Evolutionary conservation across 306 rosid genomes (phyloP).

Genomic region (Vigna reflexopilosa): DNA sequence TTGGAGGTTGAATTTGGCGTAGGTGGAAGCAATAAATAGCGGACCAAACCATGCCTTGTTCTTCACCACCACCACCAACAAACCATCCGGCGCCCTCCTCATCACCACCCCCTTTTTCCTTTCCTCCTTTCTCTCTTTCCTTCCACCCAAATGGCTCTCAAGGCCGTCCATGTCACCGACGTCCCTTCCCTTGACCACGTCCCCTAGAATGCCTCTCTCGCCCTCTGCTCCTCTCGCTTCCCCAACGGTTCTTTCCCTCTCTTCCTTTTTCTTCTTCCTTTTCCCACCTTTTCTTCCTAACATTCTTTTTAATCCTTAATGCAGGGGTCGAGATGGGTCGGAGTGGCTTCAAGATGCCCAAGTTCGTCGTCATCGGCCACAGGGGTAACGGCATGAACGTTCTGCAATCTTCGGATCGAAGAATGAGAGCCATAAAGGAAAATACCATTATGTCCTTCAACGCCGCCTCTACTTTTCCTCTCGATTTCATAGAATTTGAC

Average conservation of each 20-base stretch:
- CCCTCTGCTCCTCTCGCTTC: slow-evolving; percentile 42
- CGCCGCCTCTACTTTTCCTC: slow-evolving; percentile 58
- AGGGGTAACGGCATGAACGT: slow-evolving; percentile 85
- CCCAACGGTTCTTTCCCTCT: neutral
- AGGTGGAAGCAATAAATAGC: slow-evolving; percentile 34
- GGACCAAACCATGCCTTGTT: neutral
- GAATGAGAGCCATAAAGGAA: slow-evolving; percentile 71
- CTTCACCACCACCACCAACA: neutral
- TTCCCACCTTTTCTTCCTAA: neutral
- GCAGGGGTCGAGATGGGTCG: slow-evolving; percentile 35
- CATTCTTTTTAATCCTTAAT: neutral
- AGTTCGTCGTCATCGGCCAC: slow-evolving; percentile 77
- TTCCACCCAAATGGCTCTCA: slow-evolving; percentile 47
- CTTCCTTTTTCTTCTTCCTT: too few species aligned
- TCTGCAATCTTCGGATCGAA: slow-evolving; percentile 64
- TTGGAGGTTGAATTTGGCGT: neutral
- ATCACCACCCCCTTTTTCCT: neutral
- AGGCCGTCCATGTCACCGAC: slow-evolving; percentile 62
- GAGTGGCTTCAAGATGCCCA: slow-evolving; percentile 40
- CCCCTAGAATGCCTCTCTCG: slow-evolving; percentile 46
- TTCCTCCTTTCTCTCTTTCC: neutral
- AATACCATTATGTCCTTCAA: slow-evolving; percentile 77
- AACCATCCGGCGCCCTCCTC: neutral
- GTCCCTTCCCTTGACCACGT: slow-evolving; percentile 59
- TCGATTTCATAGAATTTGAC: slow-evolving; percentile 79